These are phyloP conservation scores for Didymosphaeria variabile DNA, from an alignment of 2,329 filamentous ascomycete genomes.

Conservation along the genomic window DNA sequence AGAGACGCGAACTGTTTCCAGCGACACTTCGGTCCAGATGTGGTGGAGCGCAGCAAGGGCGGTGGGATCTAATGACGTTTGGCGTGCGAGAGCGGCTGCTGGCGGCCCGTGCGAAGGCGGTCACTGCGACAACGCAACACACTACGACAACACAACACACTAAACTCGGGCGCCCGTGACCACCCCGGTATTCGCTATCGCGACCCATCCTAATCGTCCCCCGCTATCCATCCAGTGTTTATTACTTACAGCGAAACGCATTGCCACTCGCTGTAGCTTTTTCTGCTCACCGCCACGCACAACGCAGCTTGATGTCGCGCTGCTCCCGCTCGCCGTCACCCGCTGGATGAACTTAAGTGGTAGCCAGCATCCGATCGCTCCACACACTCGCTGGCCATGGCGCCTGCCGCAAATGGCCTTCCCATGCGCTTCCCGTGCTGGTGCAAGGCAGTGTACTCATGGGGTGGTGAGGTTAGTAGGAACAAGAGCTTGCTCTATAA, in stretches of 20 bases:
- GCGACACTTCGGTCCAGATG: neutral
- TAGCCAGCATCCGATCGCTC: slow-evolving; percentile 11
- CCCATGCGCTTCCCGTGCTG: slow-evolving; percentile 88
- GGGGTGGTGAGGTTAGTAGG: slow-evolving; percentile 76
- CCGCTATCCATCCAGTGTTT: slow-evolving; percentile 6
- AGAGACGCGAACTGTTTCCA: neutral
- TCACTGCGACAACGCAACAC: neutral
- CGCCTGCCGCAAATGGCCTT: slow-evolving; percentile 60
- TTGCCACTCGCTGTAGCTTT: slow-evolving; percentile 2
- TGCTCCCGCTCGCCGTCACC: neutral
- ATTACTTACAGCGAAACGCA: neutral
- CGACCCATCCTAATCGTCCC: slow-evolving; percentile 5
- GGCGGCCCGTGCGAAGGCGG: neutral
- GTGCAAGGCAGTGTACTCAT: slow-evolving; percentile 91
- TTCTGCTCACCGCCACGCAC: neutral
- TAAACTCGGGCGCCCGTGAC: neutral
- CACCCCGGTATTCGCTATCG: slow-evolving; percentile 8
- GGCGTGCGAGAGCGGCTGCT: neutral
- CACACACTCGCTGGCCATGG: slow-evolving; percentile 47
- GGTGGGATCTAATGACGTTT: neutral
- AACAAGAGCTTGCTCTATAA: slow-evolving; percentile 16
- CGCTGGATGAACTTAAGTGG: slow-evolving; percentile 1
- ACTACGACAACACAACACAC: neutral
- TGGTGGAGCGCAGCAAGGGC: neutral
- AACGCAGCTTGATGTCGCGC: slow-evolving; percentile 1